Conservation (phyloP, 1,139 yeast species). For the Candida neerlandica region DNA sequence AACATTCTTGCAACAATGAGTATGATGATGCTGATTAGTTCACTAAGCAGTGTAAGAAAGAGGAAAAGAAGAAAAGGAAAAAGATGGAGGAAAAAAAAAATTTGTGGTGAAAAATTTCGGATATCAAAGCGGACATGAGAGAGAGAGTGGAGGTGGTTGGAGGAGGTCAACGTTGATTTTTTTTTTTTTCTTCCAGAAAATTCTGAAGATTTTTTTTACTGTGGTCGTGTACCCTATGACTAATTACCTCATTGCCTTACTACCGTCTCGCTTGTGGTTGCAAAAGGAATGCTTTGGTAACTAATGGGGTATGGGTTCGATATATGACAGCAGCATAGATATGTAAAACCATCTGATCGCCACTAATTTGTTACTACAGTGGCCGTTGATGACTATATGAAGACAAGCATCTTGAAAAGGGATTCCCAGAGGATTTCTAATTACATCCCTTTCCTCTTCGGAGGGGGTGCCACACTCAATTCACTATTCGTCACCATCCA, state of each 20-base stretch:
- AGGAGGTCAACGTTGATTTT: neutral
- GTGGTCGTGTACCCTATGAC: slow-evolving; percentile 1
- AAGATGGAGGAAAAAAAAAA: neutral
- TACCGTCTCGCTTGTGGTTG: neutral
- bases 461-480: too few species aligned
- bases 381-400: too few species aligned
- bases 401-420: too few species aligned
- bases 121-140: neutral
- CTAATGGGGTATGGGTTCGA: too few species aligned
- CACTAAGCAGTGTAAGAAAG: neutral
- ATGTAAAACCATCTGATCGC: too few species aligned
- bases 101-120: slow-evolving; percentile 5
- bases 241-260: neutral
- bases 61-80: neutral
- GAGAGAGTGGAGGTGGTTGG: neutral
- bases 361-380: too few species aligned
- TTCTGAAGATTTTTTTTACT: neutral
- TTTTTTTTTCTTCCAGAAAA: slow-evolving; percentile 7
- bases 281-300: neutral
- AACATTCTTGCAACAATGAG: slow-evolving; percentile 41
- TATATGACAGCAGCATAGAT: too few species aligned
- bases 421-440: too few species aligned
- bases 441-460: too few species aligned
- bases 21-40: neutral
- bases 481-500: neutral